Percentiles rank a stretch among this genome's conserved stretches.
Evolutionary conservation across 495 filamentous ascomycete species (phyloP).

Genomic region (Barbatosphaeria neglecta): DNA sequence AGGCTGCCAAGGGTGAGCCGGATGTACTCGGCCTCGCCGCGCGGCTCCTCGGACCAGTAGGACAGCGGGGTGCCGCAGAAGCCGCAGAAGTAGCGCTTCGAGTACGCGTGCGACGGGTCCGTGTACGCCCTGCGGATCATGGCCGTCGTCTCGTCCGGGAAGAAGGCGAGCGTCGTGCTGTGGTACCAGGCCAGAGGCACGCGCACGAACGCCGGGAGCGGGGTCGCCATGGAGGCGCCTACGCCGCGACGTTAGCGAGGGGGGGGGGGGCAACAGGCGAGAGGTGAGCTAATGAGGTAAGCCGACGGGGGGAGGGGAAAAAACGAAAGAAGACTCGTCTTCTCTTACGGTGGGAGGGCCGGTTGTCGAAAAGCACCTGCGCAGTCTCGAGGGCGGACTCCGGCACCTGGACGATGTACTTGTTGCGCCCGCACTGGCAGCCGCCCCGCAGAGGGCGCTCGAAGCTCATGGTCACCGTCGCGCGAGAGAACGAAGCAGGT

Average conservation of each 20-base stretch:
- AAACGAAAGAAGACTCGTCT: too few relatives aligned
- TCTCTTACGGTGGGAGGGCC: slow-evolving; percentile 51
- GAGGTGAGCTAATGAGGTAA: neutral
- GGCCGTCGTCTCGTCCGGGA: slow-evolving; percentile 61
- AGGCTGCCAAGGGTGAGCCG: slow-evolving; percentile 64
- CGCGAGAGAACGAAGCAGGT: too few relatives aligned
- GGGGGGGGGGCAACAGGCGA: neutral
- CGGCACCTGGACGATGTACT: slow-evolving; percentile 64
- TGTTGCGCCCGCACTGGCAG: slow-evolving; percentile 78
- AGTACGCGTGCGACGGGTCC: slow-evolving; percentile 42
- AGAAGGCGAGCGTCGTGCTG: slow-evolving; percentile 57
- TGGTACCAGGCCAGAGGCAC: slow-evolving; percentile 69
- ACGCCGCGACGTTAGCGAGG: slow-evolving; percentile 1
- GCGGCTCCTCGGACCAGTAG: slow-evolving; percentile 65
- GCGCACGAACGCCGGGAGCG: slow-evolving; percentile 65
- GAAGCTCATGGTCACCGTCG: slow-evolving; percentile 24
- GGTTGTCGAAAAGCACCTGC: slow-evolving; percentile 59
- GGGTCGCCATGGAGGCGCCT: slow-evolving; percentile 59
- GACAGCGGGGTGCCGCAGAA: slow-evolving; percentile 76
- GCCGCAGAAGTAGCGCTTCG: slow-evolving; percentile 74
- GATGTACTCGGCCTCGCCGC: slow-evolving; percentile 60
- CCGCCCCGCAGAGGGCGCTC: slow-evolving; percentile 52
- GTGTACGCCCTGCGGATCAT: slow-evolving; percentile 64
- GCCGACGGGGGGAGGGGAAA: neutral
- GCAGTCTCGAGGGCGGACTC: slow-evolving; percentile 39